Evolutionary conservation across 495 filamentous ascomycete species (phyloP).

Genomic region (Peziza echinospora): DNA sequence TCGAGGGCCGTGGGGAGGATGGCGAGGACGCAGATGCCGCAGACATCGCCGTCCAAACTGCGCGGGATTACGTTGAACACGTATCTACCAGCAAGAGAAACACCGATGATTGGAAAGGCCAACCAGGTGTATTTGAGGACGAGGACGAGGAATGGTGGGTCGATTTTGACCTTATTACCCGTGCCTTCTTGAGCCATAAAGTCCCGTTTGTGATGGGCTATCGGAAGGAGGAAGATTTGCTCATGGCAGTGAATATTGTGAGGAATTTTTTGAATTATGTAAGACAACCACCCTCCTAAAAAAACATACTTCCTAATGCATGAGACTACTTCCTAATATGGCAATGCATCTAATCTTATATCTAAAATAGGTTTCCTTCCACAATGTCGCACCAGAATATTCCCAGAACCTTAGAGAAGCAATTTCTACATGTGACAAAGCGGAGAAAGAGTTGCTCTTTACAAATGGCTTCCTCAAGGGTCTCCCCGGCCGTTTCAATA

Average conservation of each 20-base stretch:
- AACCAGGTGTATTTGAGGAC: constrained; percentile 21
- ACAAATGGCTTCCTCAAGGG: constrained; percentile 26
- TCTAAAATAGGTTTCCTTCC: constrained; percentile 32
- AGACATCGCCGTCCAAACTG: constrained; percentile 38
- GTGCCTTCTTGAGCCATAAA: constrained; percentile 47
- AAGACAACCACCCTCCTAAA: not conserved
- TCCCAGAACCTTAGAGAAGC: constrained; percentile 41
- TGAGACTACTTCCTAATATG: no score
- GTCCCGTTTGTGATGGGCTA: constrained; percentile 13
- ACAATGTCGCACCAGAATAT: constrained; percentile 73
- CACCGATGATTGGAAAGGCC: constrained; percentile 18
- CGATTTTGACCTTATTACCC: constrained; percentile 55
- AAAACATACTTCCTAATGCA: not conserved
- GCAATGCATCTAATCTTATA: no score
- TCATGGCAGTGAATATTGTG: constrained; percentile 36
- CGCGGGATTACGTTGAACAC: constrained; percentile 33
- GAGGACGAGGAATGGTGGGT: constrained; percentile 36
- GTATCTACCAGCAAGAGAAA: not conserved
- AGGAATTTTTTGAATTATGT: constrained; percentile 74
- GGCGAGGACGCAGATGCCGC: constrained; percentile 20
- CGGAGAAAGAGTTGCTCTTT: constrained; percentile 41
- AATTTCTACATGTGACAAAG: constrained; percentile 41
- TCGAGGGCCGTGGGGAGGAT: constrained; percentile 31
- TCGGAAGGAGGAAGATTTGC: constrained; percentile 29
- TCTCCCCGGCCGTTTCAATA: constrained; percentile 58